Evolutionary conservation across 805 yeast species (phyloP).

Genomic region (Metschnikowia lunata): DNA sequence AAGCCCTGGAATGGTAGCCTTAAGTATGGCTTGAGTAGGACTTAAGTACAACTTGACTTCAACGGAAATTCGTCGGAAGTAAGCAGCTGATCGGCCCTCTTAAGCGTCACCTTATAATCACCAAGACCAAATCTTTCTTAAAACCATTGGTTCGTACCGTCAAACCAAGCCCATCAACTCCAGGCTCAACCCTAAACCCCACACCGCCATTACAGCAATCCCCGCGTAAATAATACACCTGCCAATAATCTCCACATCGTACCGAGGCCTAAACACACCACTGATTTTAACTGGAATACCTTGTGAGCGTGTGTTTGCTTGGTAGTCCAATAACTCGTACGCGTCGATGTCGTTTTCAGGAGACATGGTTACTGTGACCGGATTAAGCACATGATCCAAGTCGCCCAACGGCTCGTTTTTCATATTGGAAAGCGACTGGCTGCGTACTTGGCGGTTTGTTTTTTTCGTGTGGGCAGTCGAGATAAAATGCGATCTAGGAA

Average conservation of each 20-base stretch:
- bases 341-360: slow-evolving; percentile 39
- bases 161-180: slow-evolving; percentile 10
- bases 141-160: no score
- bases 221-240: slow-evolving; percentile 81
- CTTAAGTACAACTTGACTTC: no score
- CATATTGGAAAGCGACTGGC: slow-evolving; percentile 39
- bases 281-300: slow-evolving; percentile 18
- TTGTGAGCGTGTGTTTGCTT: slow-evolving; percentile 4
- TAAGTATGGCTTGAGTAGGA: no score
- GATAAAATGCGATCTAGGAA: slow-evolving; percentile 36
- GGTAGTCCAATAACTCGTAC: slow-evolving; percentile 37
- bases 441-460: slow-evolving; percentile 32
- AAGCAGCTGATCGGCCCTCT: no score
- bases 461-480: slow-evolving; percentile 35
- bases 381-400: slow-evolving; percentile 23
- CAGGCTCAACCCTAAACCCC: slow-evolving; percentile 34
- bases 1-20: no score
- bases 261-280: slow-evolving; percentile 56
- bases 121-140: no score
- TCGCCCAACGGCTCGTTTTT: slow-evolving; percentile 22
- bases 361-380: slow-evolving; percentile 29
- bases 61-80: no score
- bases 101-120: no score
- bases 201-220: slow-evolving; percentile 53
- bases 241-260: slow-evolving; percentile 73